These are phyloP conservation scores for Syncephalastrum monosporum DNA, from an alignment of 371 early-diverging fungal genomes.

Conservation along the genomic window DNA sequence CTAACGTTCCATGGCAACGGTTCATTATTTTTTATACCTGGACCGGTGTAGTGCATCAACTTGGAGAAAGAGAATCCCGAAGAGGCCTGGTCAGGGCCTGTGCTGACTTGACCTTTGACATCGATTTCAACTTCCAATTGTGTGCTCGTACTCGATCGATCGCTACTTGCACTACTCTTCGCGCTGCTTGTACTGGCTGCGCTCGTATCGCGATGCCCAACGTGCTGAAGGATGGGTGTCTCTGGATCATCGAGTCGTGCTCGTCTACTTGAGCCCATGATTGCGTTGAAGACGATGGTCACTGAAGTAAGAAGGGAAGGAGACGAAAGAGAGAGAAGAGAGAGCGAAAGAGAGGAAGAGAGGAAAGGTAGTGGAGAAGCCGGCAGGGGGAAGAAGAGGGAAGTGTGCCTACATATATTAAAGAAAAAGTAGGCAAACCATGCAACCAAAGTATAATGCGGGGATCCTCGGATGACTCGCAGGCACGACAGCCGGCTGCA, in stretches of 20 bases:
- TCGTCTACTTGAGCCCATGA: constrained; percentile 2
- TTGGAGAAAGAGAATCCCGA: constrained; percentile 45
- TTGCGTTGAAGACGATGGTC: not conserved
- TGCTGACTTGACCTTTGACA: constrained; percentile 43
- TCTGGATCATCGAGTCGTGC: not conserved
- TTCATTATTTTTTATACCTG: constrained; percentile 28
- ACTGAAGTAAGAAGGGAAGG: constrained; percentile 1
- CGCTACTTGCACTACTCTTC: not conserved
- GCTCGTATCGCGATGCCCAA: not conserved
- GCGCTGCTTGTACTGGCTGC: constrained; percentile 1
- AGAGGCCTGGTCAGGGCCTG: constrained; percentile 28
- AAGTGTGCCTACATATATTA: too few species aligned
- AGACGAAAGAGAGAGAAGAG: not conserved
- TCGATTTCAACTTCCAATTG: constrained; percentile 34
- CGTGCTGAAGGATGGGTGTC: not conserved
- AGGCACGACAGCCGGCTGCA: too few species aligned
- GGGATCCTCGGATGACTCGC: too few species aligned
- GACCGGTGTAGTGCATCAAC: constrained; percentile 56
- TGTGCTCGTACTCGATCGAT: too few species aligned
- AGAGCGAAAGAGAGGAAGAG: too few species aligned
- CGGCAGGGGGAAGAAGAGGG: too few species aligned
- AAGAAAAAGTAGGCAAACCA: too few species aligned
- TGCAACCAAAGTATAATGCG: too few species aligned
- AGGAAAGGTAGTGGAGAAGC: too few species aligned
- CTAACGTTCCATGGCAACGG: not conserved